Evolutionary conservation across 225 moss, liverwort and hornwort species (phyloP).

Genomic region (Marchantia paleacea): DNA sequence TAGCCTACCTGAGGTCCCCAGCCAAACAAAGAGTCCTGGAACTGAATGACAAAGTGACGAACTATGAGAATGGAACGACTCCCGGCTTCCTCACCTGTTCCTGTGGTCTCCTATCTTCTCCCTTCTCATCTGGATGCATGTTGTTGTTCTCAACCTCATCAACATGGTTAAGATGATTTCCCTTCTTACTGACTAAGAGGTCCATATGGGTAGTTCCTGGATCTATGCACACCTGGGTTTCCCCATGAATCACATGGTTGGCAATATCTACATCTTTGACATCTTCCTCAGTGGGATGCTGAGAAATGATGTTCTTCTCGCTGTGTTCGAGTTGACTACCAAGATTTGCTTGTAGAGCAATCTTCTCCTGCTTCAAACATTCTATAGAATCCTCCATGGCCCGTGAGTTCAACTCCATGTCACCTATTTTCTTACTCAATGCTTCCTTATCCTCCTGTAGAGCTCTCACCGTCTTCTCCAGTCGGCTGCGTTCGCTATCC

Average conservation of each 20-base stretch:
- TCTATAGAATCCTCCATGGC: slow-evolving; percentile 29
- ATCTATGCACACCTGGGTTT: slow-evolving; percentile 31
- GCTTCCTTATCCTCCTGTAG: slow-evolving; percentile 35
- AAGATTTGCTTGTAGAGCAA: slow-evolving; percentile 22
- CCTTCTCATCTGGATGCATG: slow-evolving; percentile 35
- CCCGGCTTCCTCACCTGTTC: slow-evolving; percentile 40
- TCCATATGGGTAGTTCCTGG: slow-evolving; percentile 24
- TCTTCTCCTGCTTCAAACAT: slow-evolving; percentile 34
- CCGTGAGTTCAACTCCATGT: slow-evolving; percentile 23
- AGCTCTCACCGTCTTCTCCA: slow-evolving; percentile 20
- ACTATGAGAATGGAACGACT: slow-evolving; percentile 16
- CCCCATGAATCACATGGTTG: slow-evolving; percentile 32
- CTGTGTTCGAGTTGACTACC: slow-evolving; percentile 33
- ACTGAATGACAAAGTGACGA: slow-evolving; percentile 11
- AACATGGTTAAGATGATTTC: slow-evolving; percentile 11
- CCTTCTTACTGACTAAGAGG: slow-evolving; percentile 27
- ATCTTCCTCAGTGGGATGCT: slow-evolving; percentile 39
- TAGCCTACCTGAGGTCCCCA: slow-evolving; percentile 4
- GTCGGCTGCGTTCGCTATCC: slow-evolving; percentile 23
- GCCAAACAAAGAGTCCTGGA: slow-evolving; percentile 18
- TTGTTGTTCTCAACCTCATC: slow-evolving; percentile 28
- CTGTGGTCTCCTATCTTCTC: slow-evolving; percentile 33
- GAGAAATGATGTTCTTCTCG: slow-evolving; percentile 31
- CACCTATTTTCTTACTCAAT: slow-evolving; percentile 18
- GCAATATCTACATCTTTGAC: slow-evolving; percentile 41